Conservation (phyloP, 352 stramenopile genomes). For the Globisporangium nagaii region DNA sequence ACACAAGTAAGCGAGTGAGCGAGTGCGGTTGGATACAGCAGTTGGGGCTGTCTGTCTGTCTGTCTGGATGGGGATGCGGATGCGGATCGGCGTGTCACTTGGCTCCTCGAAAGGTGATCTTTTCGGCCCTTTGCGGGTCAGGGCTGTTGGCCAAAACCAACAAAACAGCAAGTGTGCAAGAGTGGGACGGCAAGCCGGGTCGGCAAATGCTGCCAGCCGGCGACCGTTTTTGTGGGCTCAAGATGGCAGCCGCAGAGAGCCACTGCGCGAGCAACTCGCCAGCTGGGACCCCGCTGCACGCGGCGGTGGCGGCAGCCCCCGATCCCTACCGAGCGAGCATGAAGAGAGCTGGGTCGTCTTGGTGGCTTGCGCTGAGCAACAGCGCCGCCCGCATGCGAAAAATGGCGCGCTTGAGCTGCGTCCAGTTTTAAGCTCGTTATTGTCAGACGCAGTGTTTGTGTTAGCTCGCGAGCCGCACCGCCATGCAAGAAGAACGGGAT, state of each 20-base stretch:
- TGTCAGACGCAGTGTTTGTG: too few species aligned
- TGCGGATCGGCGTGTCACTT: conserved; percentile 1
- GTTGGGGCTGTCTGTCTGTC: background rate
- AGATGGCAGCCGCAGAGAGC: background rate
- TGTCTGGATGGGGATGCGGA: background rate
- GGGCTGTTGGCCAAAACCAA: conserved; percentile 1
- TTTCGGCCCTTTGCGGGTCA: too few species aligned
- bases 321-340: too few species aligned
- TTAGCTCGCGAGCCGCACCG: too few species aligned
- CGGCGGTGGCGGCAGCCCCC: too few species aligned
- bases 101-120: background rate
- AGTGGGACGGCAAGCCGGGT: background rate
- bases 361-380: background rate
- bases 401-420: too few species aligned
- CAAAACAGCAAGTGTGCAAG: background rate
- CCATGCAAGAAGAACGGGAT: too few species aligned
- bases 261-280: background rate
- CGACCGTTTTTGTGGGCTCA: background rate
- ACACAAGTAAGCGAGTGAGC: background rate
- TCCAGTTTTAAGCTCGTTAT: too few species aligned
- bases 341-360: too few species aligned
- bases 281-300: conserved; percentile 4
- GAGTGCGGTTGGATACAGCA: background rate
- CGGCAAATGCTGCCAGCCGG: background rate
- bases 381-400: too few species aligned